Percentiles rank a stretch among this genome's conserved stretches.
Conservation (phyloP, 106 monocot genomes). For the Gastrodia elata region DNA sequence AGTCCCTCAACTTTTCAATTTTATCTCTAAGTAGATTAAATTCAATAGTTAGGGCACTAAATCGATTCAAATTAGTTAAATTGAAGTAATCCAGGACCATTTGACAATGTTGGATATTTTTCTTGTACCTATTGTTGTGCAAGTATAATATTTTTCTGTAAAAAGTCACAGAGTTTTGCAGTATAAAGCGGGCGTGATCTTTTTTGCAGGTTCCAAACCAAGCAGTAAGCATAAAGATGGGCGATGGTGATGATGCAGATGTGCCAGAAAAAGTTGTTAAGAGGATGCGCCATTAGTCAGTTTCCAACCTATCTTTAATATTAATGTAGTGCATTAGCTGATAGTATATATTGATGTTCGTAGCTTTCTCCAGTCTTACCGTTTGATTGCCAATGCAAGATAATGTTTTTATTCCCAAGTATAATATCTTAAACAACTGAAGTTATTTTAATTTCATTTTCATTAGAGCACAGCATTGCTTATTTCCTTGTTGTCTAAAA, state of each 20-base stretch:
- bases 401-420: background rate
- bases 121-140: too few species aligned
- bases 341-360: background rate
- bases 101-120: too few species aligned
- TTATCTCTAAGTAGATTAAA: too few species aligned
- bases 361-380: background rate
- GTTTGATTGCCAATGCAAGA: background rate
- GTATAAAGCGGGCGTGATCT: too few species aligned
- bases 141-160: too few species aligned
- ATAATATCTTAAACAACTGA: background rate
- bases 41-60: too few species aligned
- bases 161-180: too few species aligned
- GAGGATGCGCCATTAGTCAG: conserved; percentile 30
- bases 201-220: conserved; percentile 35
- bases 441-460: background rate
- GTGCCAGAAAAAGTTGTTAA: conserved; percentile 78
- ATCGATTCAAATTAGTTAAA: too few species aligned
- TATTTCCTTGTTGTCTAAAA: too few species aligned
- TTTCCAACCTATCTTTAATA: background rate
- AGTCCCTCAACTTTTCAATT: too few species aligned
- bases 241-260: conserved; percentile 48
- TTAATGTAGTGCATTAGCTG: background rate
- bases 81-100: too few species aligned
- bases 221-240: conserved; percentile 12
- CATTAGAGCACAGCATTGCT: background rate